phyloP scores from a whole-genome alignment of 2,329 filamentous ascomycete species.

The Colletotrichum sp. region DNA sequence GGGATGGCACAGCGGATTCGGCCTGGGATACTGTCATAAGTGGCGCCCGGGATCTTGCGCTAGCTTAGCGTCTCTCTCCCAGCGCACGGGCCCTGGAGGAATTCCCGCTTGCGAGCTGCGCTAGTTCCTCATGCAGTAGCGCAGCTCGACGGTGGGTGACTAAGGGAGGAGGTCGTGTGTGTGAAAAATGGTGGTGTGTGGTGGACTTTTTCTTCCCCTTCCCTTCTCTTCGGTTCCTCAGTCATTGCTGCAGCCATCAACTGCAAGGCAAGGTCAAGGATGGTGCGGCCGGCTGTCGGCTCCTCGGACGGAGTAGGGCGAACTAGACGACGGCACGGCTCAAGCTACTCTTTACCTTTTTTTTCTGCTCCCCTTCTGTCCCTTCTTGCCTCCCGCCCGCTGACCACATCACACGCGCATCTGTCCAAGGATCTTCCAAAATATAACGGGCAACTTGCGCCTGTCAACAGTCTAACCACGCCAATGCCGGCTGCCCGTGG shows the following conservation, averaged over 20 bases:
- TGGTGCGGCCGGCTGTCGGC: slow-evolving; percentile 5
- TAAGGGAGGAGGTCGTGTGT: background rate
- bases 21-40: slow-evolving; percentile 7
- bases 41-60: slow-evolving; percentile 9
- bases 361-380: background rate
- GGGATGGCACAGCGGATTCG: background rate
- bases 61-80: background rate
- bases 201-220: background rate
- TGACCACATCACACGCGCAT: slow-evolving; percentile 13
- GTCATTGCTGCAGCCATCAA: background rate
- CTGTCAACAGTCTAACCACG: background rate
- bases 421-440: background rate
- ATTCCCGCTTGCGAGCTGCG: slow-evolving; percentile 7
- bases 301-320: slow-evolving; percentile 9
- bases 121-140: slow-evolving; percentile 17
- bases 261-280: background rate
- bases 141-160: background rate
- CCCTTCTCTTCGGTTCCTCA: background rate
- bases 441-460: background rate
- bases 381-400: background rate
- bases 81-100: slow-evolving; percentile 6
- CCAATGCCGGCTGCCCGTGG: background rate
- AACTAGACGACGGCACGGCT: background rate
- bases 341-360: background rate
- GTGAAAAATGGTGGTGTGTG: background rate